phyloP scores from a whole-genome alignment of 2,329 filamentous ascomycete species.

The Lizonia empirigonia region DNA sequence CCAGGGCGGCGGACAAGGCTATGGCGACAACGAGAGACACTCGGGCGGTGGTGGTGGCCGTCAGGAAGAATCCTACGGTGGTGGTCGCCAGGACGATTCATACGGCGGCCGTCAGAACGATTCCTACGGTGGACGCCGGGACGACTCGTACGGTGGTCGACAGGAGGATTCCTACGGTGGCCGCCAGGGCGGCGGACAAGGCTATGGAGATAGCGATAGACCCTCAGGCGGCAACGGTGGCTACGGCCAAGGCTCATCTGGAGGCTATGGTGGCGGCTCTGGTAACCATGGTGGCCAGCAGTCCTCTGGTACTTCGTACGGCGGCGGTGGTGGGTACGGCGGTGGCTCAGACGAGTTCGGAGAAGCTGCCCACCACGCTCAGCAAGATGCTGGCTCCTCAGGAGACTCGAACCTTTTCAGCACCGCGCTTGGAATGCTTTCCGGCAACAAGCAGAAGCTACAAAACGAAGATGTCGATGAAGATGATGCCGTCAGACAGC shows the following conservation, averaged over 20 bases:
- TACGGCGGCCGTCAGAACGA: constrained; percentile 18
- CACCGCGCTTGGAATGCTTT: constrained; percentile 60
- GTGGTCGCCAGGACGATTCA: constrained; percentile 20
- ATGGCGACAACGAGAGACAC: neutral
- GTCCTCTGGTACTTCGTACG: constrained; percentile 52
- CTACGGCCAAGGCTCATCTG: constrained; percentile 21
- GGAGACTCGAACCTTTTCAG: constrained; percentile 62
- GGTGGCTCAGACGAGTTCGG: constrained; percentile 58
- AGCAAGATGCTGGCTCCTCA: constrained; percentile 57
- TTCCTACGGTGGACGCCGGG: neutral
- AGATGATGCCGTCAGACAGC: constrained; percentile 70
- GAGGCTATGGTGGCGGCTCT: constrained; percentile 28
- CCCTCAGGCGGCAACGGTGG: constrained; percentile 28
- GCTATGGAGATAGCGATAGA: constrained; percentile 27
- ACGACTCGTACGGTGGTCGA: constrained; percentile 13
- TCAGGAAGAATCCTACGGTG: constrained; percentile 8
- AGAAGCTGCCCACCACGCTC: constrained; percentile 61
- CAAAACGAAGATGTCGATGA: constrained; percentile 64
- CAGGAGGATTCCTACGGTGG: constrained; percentile 23
- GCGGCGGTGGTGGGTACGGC: constrained; percentile 48
- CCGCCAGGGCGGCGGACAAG: constrained; percentile 7
- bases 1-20: constrained; percentile 1
- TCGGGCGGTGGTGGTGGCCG: neutral
- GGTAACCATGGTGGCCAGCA: constrained; percentile 37
- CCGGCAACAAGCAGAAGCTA: constrained; percentile 58